Evolutionary conservation across 164 flowering plant genomes (phyloP).

Genomic region (Berberis thunbergii): DNA sequence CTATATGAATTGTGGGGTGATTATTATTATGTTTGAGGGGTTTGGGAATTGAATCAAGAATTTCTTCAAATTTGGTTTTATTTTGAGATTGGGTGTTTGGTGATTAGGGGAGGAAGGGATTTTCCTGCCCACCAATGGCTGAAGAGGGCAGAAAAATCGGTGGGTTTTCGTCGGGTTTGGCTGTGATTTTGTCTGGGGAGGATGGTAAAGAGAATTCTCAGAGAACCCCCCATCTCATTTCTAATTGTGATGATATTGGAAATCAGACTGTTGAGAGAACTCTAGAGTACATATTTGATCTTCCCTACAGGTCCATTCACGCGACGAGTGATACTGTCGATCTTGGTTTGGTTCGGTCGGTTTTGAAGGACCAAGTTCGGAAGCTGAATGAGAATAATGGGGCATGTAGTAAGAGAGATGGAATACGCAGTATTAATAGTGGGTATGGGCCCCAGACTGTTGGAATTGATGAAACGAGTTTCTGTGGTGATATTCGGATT

Average conservation of each 20-base stretch:
- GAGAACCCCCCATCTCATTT: constrained; percentile 51
- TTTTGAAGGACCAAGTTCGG: constrained; percentile 33
- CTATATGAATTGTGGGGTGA: no score
- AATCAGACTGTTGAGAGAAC: constrained; percentile 77
- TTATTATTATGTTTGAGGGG: background rate
- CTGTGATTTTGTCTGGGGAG: constrained; percentile 48
- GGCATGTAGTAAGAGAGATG: constrained; percentile 29
- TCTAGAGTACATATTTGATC: constrained; percentile 69
- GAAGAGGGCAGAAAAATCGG: constrained; percentile 55
- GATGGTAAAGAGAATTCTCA: constrained; percentile 35
- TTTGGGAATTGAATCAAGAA: background rate
- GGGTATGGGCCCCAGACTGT: constrained; percentile 29
- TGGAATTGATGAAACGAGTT: constrained; percentile 54
- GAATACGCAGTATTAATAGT: constrained; percentile 32
- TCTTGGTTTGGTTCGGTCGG: constrained; percentile 26
- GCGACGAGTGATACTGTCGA: constrained; percentile 31
- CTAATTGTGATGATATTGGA: constrained; percentile 59
- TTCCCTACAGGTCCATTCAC: constrained; percentile 55
- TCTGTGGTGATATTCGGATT: constrained; percentile 62
- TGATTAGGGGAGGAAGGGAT: background rate
- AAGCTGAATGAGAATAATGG: constrained; percentile 15
- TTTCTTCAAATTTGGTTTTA: background rate
- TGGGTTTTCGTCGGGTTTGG: constrained; percentile 77
- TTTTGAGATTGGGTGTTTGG: background rate
- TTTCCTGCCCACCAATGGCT: constrained; percentile 33